Base-by-base conservation (phyloP, 306 rosid genomes). In the Arachis stenosperma region DNA sequence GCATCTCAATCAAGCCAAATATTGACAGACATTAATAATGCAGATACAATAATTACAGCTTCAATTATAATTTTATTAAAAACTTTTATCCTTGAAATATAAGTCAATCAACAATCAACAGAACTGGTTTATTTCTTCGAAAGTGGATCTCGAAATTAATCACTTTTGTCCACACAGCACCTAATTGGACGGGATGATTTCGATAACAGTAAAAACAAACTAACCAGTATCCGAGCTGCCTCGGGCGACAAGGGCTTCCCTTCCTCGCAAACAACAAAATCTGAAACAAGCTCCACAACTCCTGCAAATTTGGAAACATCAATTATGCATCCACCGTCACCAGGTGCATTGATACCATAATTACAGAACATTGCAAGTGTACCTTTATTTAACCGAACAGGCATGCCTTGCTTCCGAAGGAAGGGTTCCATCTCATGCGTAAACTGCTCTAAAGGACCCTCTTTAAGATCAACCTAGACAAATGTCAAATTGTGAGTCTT, bases 361-460 rank as follows among this genome's bases (percentile, higher is more conserved):
- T 53, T 33, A 48, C 8, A 65, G 39, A 53, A 42, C 8, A 71
- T 52, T 51, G 51, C 67, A 63, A 68, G 51, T 12, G 22, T 13
- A 94, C 99, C 99, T 81, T 91, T 94, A 69, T 88, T 94, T 80
- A 94, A 85, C 68, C 99, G 95, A 61, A 94, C 96, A 51, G 99
- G 99, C 93, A 94, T 84, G 68, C 99, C 96, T 74, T 89, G 96
- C 85, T 94, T 94, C 42, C 99, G 86, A 17, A 94, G 88, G 62
- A 90, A 86, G 50, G 99, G 99, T 66, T 94, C 99, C 99, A 94
- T 94, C 85, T 94, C 99, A 78, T 94, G 99, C 6, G 89, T 84
- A 78, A 94, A 91, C 73, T 85, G 93, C 72, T 89, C 99, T 75
- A 94, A 69, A 79, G 99, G 96, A 41, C 99, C 99, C 82, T 94